phyloP scores from a whole-genome alignment of 2,329 filamentous ascomycete species.

The Orbilia javanica region DNA sequence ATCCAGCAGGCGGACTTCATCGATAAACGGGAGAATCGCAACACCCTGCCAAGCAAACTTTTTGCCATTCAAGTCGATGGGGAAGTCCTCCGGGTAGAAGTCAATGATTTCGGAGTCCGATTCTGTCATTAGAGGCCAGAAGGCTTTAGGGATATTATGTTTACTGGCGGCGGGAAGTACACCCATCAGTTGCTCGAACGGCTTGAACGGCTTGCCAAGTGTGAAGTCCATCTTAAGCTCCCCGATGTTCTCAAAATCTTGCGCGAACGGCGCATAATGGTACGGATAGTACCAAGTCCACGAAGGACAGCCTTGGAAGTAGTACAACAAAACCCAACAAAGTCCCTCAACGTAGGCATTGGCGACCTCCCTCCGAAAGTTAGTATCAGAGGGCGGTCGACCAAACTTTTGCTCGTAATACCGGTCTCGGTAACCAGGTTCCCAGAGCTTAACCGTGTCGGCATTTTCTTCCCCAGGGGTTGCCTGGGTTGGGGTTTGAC shows the following conservation, averaged over 20 bases:
- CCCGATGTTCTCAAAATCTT: constrained; percentile 87
- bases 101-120: constrained; percentile 92
- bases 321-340: constrained; percentile 95
- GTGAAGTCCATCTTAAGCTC: constrained; percentile 85
- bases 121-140: constrained; percentile 90
- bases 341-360: constrained; percentile 93
- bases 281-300: constrained; percentile 99
- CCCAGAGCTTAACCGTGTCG: constrained; percentile 90
- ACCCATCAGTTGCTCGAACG: constrained; percentile 98
- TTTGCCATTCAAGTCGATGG: constrained; percentile 94
- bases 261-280: constrained; percentile 96
- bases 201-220: constrained; percentile 85
- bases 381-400: constrained; percentile 80
- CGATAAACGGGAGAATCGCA: constrained; percentile 92
- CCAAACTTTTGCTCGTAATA: constrained; percentile 98
- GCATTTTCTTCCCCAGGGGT: constrained; percentile 66
- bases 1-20: constrained; percentile 84
- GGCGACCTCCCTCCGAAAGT: constrained; percentile 91
- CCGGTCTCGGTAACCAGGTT: constrained; percentile 91
- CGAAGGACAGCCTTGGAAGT: constrained; percentile 96
- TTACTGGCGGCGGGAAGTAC: constrained; percentile 87
- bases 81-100: constrained; percentile 96
- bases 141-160: constrained; percentile 87
- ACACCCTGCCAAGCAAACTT: constrained; percentile 99
- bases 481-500: constrained; percentile 66